Conservation (phyloP, 83 land plant species). For the Larix sibirica region DNA sequence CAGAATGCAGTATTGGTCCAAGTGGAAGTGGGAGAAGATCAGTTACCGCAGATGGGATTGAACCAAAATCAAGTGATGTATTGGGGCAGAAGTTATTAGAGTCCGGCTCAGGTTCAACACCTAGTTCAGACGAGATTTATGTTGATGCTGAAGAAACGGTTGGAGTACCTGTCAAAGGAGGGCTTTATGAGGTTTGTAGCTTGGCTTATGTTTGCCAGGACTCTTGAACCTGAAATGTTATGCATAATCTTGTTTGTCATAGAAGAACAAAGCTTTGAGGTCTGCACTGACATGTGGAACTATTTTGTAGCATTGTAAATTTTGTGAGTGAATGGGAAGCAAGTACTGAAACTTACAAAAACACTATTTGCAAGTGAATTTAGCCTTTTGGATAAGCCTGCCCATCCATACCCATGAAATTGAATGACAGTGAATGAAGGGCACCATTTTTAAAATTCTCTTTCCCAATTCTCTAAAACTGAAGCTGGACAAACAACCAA, state of each 20-base stretch:
- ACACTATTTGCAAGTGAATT: too few species aligned
- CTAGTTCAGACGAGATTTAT: slow-evolving; percentile 18
- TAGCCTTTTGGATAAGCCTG: too few species aligned
- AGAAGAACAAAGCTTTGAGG: slow-evolving; percentile 15
- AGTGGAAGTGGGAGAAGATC: slow-evolving; percentile 7
- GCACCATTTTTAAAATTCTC: too few species aligned
- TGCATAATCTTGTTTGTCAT: neutral
- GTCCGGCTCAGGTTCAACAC: too few species aligned
- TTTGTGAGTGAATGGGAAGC: too few species aligned
- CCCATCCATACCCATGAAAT: too few species aligned
- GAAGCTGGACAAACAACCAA: too few species aligned
- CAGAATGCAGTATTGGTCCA: slow-evolving; percentile 98
- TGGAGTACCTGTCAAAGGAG: slow-evolving; percentile 96
- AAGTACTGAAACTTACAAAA: too few species aligned
- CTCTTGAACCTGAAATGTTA: neutral
- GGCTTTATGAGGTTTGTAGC: slow-evolving; percentile 77
- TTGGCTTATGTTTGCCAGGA: neutral
- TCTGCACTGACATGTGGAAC: too few species aligned
- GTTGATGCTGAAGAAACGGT: slow-evolving; percentile 73
- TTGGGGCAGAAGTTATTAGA: neutral
- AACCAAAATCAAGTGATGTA: slow-evolving; percentile 10
- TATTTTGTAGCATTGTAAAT: too few species aligned
- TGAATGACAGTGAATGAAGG: too few species aligned
- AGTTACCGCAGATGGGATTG: slow-evolving; percentile 23
- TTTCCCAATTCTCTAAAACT: too few species aligned